phyloP scores from a whole-genome alignment of 129 eudicot species.

The Lonicera japonica region DNA sequence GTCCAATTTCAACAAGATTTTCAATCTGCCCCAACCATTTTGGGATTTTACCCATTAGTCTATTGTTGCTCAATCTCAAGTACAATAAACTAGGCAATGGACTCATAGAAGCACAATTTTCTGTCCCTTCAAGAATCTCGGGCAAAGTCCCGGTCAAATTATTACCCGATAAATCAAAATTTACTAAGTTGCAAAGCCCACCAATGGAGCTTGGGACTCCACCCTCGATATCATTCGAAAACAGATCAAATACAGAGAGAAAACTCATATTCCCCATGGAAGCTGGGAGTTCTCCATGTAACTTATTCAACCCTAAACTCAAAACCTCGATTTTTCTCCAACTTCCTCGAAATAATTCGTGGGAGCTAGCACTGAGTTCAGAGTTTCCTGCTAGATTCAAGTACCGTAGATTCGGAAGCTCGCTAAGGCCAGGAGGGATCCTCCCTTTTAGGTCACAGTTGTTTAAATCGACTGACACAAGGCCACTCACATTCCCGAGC shows the following conservation, averaged over 20 bases:
- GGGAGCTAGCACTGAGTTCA: slow-evolving; percentile 31
- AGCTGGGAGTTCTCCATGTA: slow-evolving; percentile 39
- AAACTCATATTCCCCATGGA: slow-evolving; percentile 33
- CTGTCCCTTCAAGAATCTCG: slow-evolving; percentile 27
- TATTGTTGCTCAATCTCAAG: slow-evolving; percentile 28
- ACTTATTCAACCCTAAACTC: slow-evolving; percentile 22
- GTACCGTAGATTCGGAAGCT: slow-evolving; percentile 26
- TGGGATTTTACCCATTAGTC: slow-evolving; percentile 31
- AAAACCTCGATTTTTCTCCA: slow-evolving; percentile 35
- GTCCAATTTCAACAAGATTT: slow-evolving; percentile 25
- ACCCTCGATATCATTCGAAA: slow-evolving; percentile 25
- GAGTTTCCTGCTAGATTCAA: slow-evolving; percentile 35
- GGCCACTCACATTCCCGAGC: too few relatives aligned
- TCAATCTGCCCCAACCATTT: slow-evolving; percentile 38
- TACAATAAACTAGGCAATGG: slow-evolving; percentile 27
- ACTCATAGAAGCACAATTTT: slow-evolving; percentile 15
- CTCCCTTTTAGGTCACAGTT: background rate
- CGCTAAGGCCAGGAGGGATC: slow-evolving; percentile 18
- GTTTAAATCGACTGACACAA: slow-evolving; percentile 18
- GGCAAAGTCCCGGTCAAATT: slow-evolving; percentile 36
- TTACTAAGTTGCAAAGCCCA: slow-evolving; percentile 26
- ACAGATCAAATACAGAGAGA: slow-evolving; percentile 21
- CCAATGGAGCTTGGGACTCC: slow-evolving; percentile 40
- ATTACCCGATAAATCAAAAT: slow-evolving; percentile 28
- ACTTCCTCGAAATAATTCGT: slow-evolving; percentile 19